Evolutionary conservation across 2,329 filamentous ascomycete species (phyloP).

Genomic region (Diatrype stigma): DNA sequence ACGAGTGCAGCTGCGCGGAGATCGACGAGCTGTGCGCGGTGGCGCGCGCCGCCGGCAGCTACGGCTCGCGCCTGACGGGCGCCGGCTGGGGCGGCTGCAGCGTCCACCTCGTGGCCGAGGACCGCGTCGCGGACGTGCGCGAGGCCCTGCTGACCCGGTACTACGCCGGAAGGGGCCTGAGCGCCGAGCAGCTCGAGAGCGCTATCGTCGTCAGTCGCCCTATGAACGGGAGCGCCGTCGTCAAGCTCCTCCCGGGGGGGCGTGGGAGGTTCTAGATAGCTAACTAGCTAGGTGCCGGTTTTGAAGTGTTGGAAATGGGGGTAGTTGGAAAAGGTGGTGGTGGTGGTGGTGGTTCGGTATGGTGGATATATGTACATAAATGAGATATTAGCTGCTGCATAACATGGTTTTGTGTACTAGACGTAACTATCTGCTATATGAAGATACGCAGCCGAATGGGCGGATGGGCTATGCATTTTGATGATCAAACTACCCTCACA

Average conservation of each 20-base stretch:
- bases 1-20: constrained; percentile 89
- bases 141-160: constrained; percentile 77
- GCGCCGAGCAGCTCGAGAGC: constrained; percentile 66
- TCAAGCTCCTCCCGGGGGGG: constrained; percentile 24
- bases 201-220: constrained; percentile 90
- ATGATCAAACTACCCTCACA: too few relatives aligned
- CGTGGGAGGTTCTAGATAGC: constrained; percentile 29
- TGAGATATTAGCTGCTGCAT: too few relatives aligned
- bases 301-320: too few relatives aligned
- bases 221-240: constrained; percentile 64
- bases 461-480: too few relatives aligned
- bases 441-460: too few relatives aligned
- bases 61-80: constrained; percentile 82
- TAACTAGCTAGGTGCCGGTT: too few relatives aligned
- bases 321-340: too few relatives aligned
- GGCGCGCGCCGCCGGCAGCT: constrained; percentile 71
- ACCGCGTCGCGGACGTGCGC: constrained; percentile 75
- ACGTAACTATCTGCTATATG: too few relatives aligned
- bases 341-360: too few relatives aligned
- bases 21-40: constrained; percentile 85
- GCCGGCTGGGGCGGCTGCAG: constrained; percentile 97
- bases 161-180: constrained; percentile 64
- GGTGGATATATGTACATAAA: too few relatives aligned
- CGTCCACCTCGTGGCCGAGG: constrained; percentile 83
- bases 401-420: too few relatives aligned